A percentile compares a stretch with the other conserved stretches of the same genome.
Evolutionary conservation across 2,329 filamentous ascomycete genomes (phyloP).

Genomic region (Chalara sp.): DNA sequence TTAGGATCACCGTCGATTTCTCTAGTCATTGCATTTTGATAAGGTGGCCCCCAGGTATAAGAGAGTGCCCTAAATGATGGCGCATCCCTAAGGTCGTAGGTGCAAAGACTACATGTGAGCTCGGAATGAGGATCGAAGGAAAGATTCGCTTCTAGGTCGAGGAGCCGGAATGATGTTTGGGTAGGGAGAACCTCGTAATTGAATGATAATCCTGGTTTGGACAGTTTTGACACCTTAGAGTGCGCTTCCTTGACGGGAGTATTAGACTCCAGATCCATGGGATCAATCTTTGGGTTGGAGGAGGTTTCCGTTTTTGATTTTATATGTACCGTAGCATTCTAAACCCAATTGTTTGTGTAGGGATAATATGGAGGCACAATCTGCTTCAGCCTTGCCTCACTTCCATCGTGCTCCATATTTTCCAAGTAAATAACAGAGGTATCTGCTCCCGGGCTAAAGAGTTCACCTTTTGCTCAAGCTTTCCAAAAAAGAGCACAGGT

Average conservation of each 20-base stretch:
- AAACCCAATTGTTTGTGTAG: background rate
- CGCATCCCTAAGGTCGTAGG: background rate
- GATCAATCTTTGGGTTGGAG: background rate
- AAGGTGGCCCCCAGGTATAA: background rate
- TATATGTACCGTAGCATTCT: background rate
- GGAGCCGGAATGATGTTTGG: background rate
- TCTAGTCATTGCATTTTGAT: background rate
- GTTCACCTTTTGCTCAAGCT: background rate
- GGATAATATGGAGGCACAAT: background rate
- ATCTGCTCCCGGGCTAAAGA: background rate
- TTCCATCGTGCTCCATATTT: background rate
- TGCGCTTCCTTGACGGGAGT: background rate
- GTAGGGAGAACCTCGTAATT: background rate
- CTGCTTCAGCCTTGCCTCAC: background rate
- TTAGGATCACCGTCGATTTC: background rate
- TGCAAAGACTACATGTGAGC: background rate
- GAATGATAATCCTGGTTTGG: background rate
- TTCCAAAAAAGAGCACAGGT: background rate
- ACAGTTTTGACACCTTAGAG: background rate
- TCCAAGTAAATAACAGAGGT: background rate
- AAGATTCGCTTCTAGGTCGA: background rate
- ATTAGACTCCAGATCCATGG: background rate
- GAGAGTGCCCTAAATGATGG: background rate
- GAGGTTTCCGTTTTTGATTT: background rate
- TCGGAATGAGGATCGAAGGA: background rate